Percentiles rank a stretch among this genome's conserved stretches.
phyloP scores from a whole-genome alignment of 2,329 filamentous ascomycete genomes.

The Apiospora phragmitis region DNA sequence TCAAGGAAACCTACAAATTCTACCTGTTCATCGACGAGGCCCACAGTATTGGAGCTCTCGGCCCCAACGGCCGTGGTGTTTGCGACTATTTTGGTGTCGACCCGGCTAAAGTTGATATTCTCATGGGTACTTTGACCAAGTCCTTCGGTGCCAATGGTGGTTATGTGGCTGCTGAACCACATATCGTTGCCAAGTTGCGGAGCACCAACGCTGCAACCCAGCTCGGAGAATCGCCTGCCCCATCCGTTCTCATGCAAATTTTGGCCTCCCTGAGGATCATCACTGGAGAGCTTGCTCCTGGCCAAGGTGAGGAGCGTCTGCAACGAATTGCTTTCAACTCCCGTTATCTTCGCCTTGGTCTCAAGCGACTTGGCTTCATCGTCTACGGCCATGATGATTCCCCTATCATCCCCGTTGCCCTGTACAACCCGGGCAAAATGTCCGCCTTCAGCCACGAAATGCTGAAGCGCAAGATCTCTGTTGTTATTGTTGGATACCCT shows the following conservation, averaged over 20 bases:
- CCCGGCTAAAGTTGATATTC: slow-evolving; percentile 82
- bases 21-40: slow-evolving; percentile 94
- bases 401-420: slow-evolving; percentile 89
- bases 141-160: slow-evolving; percentile 98
- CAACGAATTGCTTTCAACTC: slow-evolving; percentile 98
- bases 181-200: slow-evolving; percentile 89
- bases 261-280: slow-evolving; percentile 85
- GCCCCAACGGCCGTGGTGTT: slow-evolving; percentile 84
- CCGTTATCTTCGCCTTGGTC: slow-evolving; percentile 91
- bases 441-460: slow-evolving; percentile 98
- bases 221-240: slow-evolving; percentile 84
- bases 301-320: slow-evolving; percentile 92
- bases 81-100: slow-evolving; percentile 97
- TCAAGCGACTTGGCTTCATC: slow-evolving; percentile 96
- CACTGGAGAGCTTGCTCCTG: slow-evolving; percentile 80
- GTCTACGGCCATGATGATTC: slow-evolving; percentile 98
- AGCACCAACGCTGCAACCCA: slow-evolving; percentile 83
- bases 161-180: slow-evolving; percentile 87
- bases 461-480: slow-evolving; percentile 95
- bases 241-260: slow-evolving; percentile 89
- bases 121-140: slow-evolving; percentile 98
- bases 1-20: slow-evolving; percentile 98
- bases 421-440: slow-evolving; percentile 99
- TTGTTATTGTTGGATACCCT: slow-evolving; percentile 96
- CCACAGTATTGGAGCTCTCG: slow-evolving; percentile 91